phyloP scores from a whole-genome alignment of 108 stramenopile genomes.

The Nitzschia sp. region DNA sequence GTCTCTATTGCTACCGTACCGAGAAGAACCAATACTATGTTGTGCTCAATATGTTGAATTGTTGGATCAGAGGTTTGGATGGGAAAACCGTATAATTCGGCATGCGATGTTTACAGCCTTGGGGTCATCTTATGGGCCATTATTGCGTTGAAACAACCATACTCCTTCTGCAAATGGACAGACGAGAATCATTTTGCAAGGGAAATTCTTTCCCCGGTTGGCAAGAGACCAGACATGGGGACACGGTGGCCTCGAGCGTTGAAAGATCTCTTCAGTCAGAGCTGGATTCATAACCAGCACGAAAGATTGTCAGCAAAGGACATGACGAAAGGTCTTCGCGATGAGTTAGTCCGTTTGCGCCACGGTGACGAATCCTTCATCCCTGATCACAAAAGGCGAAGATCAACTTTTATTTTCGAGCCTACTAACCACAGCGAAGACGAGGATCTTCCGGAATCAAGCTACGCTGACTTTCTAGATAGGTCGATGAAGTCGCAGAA shows the following conservation, averaged over 20 bases:
- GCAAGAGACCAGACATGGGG: background rate
- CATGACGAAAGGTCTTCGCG: background rate
- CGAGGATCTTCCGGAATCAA: background rate
- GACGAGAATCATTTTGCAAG: background rate
- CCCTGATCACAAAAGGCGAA: background rate
- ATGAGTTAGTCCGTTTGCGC: background rate
- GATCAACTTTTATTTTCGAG: conserved; percentile 5
- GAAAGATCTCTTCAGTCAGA: background rate
- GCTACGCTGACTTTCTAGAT: background rate
- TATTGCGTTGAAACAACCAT: background rate
- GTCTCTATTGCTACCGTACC: background rate
- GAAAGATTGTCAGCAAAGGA: background rate
- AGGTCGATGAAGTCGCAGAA: background rate
- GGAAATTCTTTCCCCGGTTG: background rate
- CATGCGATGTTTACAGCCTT: conserved; percentile 15
- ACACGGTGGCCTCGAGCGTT: background rate
- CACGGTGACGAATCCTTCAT: background rate
- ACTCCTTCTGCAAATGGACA: background rate
- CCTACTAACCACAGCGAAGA: background rate
- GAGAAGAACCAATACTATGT: conserved; percentile 37
- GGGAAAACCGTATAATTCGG: conserved; percentile 5
- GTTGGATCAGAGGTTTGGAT: background rate
- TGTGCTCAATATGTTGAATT: conserved; percentile 32
- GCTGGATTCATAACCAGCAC: background rate
- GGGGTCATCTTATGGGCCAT: background rate